Evolutionary conservation across 257 asterid species (phyloP), one percentile per base, ranked within the genome.

Genomic region (Solanum corneliomulleri): DNA sequence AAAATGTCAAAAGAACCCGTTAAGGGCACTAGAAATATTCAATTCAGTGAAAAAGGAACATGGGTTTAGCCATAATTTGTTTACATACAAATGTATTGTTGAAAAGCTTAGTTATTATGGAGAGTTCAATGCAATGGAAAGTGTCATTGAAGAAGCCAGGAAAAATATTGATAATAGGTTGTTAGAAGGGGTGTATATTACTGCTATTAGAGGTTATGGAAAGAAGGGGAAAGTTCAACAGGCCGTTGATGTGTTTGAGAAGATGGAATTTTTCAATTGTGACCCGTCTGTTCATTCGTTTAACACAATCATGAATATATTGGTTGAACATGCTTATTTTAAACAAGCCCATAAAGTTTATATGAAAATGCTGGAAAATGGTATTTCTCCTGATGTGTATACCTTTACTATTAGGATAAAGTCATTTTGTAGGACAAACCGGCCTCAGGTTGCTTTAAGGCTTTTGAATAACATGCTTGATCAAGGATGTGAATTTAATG

Each of bases 21-120:
- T 93, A 15, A 97, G 93, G 92, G 99, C 99, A 69, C 94, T 97
- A 71, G 95, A 95, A 89, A 93, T 95, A 93, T 97, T 97, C 91
- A 91, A 92, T 91, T 92, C 96, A 21, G 94, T 93, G 49, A 93
- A 91, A 90, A 94, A 87, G 74, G 97, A 97, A 89, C 93, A 94
- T 75, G 95, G 97, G 62, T 97, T 91, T 89, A 92, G 85, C 85
- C 98, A 97, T 89, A 93, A 93, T 77, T 77, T 94, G 86, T 88
- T 88, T 84, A 94, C 99, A 70, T 97, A 94, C 88, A 94, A 89
- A 88, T 91, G 92, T 86, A 95, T 95, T 93, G 87, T 94, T 33
- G 98, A 94, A 85, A 97, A 97, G 92, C 98, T 97, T 60, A 93
- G 99, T 80, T 25, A 13, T 82, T 92, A 85, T 68, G 99, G 94